Evolutionary conservation across 2,329 filamentous ascomycete species (phyloP).

Genomic region (Aureobasidium sp.): DNA sequence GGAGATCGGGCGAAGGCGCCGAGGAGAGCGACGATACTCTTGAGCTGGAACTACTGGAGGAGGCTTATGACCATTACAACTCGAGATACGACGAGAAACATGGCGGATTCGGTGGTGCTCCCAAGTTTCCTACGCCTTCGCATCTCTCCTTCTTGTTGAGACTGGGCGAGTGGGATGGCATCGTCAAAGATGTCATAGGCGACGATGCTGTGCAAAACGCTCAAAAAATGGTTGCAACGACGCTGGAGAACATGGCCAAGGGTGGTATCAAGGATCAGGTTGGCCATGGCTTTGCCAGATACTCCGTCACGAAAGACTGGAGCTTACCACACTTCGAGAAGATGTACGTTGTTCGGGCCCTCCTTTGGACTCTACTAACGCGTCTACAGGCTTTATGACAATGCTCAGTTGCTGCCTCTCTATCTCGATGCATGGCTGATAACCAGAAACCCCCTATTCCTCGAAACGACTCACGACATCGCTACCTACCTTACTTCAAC

Average conservation of each 20-base stretch:
- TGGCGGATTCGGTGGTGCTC: slow-evolving; percentile 66
- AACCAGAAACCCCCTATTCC: slow-evolving; percentile 60
- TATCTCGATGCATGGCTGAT: slow-evolving; percentile 81
- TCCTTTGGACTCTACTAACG: slow-evolving; percentile 10
- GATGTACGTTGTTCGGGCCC: slow-evolving; percentile 42
- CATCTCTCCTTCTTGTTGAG: slow-evolving; percentile 77
- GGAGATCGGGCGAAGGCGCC: slow-evolving; percentile 20
- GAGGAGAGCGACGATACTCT: slow-evolving; percentile 52
- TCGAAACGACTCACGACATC: slow-evolving; percentile 71
- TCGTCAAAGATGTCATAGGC: slow-evolving; percentile 82
- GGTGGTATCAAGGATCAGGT: slow-evolving; percentile 68
- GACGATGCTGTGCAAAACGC: slow-evolving; percentile 65
- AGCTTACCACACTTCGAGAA: slow-evolving; percentile 95
- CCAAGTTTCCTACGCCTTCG: slow-evolving; percentile 84
- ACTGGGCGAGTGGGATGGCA: slow-evolving; percentile 60
- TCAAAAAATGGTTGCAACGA: slow-evolving; percentile 70
- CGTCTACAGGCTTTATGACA: slow-evolving; percentile 60
- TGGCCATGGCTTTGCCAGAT: slow-evolving; percentile 71
- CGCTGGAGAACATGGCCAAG: slow-evolving; percentile 67
- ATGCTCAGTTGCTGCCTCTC: slow-evolving; percentile 72
- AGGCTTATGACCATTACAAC: slow-evolving; percentile 74
- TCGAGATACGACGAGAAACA: slow-evolving; percentile 69
- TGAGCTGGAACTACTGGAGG: slow-evolving; percentile 84
- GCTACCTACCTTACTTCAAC: slow-evolving; percentile 73
- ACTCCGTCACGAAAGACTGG: slow-evolving; percentile 89